Evolutionary conservation across 352 stramenopile genomes (phyloP), one percentile per base, ranked within the genome.

Genomic region (Phytophthora nicotianae): DNA sequence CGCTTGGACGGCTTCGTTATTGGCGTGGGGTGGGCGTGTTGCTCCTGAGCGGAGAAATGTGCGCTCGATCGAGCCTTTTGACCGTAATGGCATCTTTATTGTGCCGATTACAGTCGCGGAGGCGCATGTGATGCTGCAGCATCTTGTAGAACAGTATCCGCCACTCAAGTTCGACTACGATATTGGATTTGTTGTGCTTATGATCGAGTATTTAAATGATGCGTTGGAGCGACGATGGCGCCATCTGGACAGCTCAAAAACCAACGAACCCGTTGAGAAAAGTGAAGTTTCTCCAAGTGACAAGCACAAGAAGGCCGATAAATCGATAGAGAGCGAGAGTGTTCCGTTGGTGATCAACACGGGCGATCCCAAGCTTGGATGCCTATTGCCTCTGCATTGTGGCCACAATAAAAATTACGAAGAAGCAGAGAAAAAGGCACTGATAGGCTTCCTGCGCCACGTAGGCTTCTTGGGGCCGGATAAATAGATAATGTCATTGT

Each of bases 321-420:
- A 65, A 24, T 9, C 43, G 43, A 42, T 52, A 11, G 16, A 64
- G 16, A 52, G 35, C 26, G 60, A 65, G 27, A 14, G 48, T 37
- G 20, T 70, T 6, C 50, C 72, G 27, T 70, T 76, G 51, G 48
- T 81, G 45, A 77, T 79, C 21, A 53, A 67, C 29, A 81, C 65
- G 3, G 50, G 45, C 2, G 66, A 83, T 51, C 38, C 61, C 0
- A 71, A 75, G 10, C 53, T 89, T 9, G 88, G 86, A 5, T 77
- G 62, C 6, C 66, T 96, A 11, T 64, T 96, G 19, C 70, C 81
- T 11, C 61, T 96, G 10, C 88, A 91, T 46, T 96, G 88, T 38
- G 88, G 86, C 7, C 88, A 96, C 57, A 96, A 96, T 63, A 88
- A 89, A 50, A 91, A 91, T 56, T 95, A 90, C 38, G 74, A 80